These are phyloP conservation scores for Ensete glaucum DNA, from an alignment of 176 grass and related monocot species.

Conservation along the genomic window DNA sequence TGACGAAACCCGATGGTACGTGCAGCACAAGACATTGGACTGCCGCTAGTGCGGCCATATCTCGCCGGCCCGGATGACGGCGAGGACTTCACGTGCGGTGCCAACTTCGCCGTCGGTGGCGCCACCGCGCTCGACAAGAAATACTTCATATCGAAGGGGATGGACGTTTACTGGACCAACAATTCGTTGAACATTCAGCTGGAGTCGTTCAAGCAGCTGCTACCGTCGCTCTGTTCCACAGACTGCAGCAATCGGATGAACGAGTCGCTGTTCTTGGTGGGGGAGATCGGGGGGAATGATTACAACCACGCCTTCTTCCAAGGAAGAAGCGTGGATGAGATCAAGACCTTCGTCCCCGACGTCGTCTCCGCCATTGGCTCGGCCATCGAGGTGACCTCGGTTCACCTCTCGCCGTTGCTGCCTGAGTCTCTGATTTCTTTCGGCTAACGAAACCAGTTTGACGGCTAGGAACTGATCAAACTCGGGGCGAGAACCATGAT, in stretches of 20 bases:
- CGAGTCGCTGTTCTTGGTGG: slow-evolving; percentile 56
- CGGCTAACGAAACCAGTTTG: background rate
- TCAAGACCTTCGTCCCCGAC: slow-evolving; percentile 47
- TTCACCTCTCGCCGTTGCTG: background rate
- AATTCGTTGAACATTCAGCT: slow-evolving; percentile 54
- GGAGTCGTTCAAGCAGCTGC: slow-evolving; percentile 55
- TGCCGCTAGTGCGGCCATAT: slow-evolving; percentile 37
- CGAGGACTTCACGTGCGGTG: slow-evolving; percentile 44
- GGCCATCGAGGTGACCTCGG: slow-evolving; percentile 39
- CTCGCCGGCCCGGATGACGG: slow-evolving; percentile 16
- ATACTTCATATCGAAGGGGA: slow-evolving; percentile 55
- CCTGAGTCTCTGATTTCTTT: background rate
- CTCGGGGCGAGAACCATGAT: slow-evolving; percentile 63
- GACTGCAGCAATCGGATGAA: slow-evolving; percentile 29
- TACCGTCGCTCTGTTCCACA: slow-evolving; percentile 26
- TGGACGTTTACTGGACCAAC: slow-evolving; percentile 24
- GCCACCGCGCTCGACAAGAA: slow-evolving; percentile 46
- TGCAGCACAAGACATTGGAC: slow-evolving; percentile 19
- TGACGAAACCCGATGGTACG: background rate
- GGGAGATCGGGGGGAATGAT: slow-evolving; percentile 88
- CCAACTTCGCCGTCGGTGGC: slow-evolving; percentile 76
- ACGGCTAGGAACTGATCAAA: slow-evolving; percentile 48
- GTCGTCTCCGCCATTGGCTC: slow-evolving; percentile 56
- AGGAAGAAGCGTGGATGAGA: slow-evolving; percentile 35
- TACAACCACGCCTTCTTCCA: slow-evolving; percentile 60